A percentile compares a stretch with the other conserved stretches of the same genome.
Evolutionary conservation across 352 stramenopile genomes (phyloP).

Genomic region (Pythium catenulatum): DNA sequence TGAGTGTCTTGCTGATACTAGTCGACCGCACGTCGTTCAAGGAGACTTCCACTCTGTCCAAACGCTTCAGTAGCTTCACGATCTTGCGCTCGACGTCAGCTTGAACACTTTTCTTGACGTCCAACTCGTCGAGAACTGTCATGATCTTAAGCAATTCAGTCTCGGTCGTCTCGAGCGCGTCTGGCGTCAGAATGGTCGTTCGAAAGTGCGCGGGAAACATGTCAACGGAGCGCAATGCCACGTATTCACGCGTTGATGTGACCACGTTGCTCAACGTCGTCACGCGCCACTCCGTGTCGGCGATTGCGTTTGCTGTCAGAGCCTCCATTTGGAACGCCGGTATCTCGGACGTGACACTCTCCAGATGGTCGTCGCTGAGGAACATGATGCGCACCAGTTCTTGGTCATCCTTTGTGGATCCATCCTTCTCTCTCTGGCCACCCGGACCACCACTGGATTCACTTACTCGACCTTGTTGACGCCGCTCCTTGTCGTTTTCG

Average conservation of each 20-base stretch:
- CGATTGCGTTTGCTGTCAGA: conserved; percentile 79
- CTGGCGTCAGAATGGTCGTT: conserved; percentile 87
- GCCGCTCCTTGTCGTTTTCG: conserved; percentile 80
- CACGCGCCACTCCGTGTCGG: conserved; percentile 88
- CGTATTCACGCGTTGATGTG: conserved; percentile 89
- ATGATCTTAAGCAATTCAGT: conserved; percentile 85
- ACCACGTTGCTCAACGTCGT: conserved; percentile 87
- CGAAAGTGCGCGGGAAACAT: conserved; percentile 90
- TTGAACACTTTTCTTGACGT: conserved; percentile 54
- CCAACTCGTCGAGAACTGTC: conserved; percentile 78
- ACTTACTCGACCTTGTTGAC: conserved; percentile 63
- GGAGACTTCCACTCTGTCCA: conserved; percentile 85
- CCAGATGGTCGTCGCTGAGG: conserved; percentile 88
- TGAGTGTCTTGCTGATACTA: conserved; percentile 91
- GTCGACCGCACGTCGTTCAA: conserved; percentile 90
- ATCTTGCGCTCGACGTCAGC: conserved; percentile 67
- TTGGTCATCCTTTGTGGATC: conserved; percentile 71
- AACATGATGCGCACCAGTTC: conserved; percentile 87
- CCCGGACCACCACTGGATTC: too few relatives aligned
- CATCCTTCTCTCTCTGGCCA: conserved; percentile 55
- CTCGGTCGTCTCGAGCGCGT: conserved; percentile 89
- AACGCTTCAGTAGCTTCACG: conserved; percentile 78
- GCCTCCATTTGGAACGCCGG: conserved; percentile 80
- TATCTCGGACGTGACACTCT: conserved; percentile 80
- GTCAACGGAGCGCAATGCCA: conserved; percentile 89